These are phyloP conservation scores for Isoetes taiwanensis DNA, from an alignment of 75 land plant genomes.

Conservation along the genomic window DNA sequence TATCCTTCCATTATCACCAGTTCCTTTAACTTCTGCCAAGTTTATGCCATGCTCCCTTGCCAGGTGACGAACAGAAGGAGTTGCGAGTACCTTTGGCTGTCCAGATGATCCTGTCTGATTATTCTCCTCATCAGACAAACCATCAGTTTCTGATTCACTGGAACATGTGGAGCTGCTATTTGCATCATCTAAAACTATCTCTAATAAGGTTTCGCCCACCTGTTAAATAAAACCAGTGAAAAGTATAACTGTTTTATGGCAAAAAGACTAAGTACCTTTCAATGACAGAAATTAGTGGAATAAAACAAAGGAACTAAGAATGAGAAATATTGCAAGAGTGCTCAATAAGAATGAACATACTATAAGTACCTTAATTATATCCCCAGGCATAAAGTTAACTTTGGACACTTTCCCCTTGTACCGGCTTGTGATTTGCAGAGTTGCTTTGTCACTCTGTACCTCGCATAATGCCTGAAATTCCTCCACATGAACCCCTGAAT, in stretches of 20 bases:
- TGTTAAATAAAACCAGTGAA: slow-evolving; percentile 4
- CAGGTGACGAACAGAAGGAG: slow-evolving; percentile 76
- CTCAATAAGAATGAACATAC: neutral
- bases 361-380: slow-evolving; percentile 58
- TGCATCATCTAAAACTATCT: slow-evolving; percentile 24
- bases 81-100: slow-evolving; percentile 35
- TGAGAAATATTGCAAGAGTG: no score
- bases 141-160: slow-evolving; percentile 5
- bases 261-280: no score
- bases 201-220: slow-evolving; percentile 94
- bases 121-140: neutral
- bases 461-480: slow-evolving; percentile 89
- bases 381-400: slow-evolving; percentile 57
- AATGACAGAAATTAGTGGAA: no score
- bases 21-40: slow-evolving; percentile 47
- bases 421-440: slow-evolving; percentile 89
- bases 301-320: no score
- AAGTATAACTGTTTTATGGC: neutral
- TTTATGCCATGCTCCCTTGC: slow-evolving; percentile 71
- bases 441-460: slow-evolving; percentile 99
- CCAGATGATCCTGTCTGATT: neutral
- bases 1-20: slow-evolving; percentile 87
- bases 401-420: slow-evolving; percentile 71
- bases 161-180: neutral
- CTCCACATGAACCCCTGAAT: slow-evolving; percentile 88